These are phyloP conservation scores for Hygrophila difformis DNA, from an alignment of 257 asterid genomes.

Conservation along the genomic window DNA sequence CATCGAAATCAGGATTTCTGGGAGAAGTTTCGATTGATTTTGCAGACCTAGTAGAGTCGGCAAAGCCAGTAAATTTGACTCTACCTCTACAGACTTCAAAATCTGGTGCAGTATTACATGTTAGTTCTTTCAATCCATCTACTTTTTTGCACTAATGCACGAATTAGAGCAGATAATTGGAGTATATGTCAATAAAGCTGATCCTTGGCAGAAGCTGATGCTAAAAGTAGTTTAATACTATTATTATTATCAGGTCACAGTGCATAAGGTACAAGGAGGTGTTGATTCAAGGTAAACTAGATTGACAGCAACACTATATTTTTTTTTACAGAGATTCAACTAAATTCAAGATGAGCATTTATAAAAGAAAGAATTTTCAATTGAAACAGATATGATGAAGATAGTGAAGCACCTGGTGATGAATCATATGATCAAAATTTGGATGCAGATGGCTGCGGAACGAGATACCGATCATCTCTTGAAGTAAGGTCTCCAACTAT, in stretches of 20 bases:
- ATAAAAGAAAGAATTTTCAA: conserved; percentile 2
- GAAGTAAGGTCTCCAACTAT: conserved; percentile 56
- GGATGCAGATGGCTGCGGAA: conserved; percentile 29
- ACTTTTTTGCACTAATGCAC: too few relatives aligned
- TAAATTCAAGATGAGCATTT: conserved; percentile 1
- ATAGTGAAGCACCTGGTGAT: conserved; percentile 30
- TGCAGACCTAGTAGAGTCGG: conserved; percentile 73
- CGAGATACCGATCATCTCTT: conserved; percentile 26
- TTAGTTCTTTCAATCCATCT: conserved; percentile 31
- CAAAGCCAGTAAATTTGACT: conserved; percentile 47
- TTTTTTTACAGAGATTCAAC: conserved; percentile 7
- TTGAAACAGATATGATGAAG: conserved; percentile 46
- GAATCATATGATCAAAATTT: conserved; percentile 28
- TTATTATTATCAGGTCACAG: conserved; percentile 64
- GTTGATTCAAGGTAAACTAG: conserved; percentile 48
- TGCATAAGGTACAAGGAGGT: conserved; percentile 60
- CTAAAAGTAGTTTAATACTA: conserved; percentile 12
- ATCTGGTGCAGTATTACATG: conserved; percentile 80
- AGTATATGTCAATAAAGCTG: too few relatives aligned
- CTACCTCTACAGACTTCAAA: conserved; percentile 77
- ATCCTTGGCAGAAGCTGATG: neutral
- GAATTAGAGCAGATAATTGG: too few relatives aligned
- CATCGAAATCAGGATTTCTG: conserved; percentile 79
- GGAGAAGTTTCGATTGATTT: conserved; percentile 89
- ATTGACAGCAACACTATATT: conserved; percentile 14